Evolutionary conservation across 768 basidiomycete species (phyloP).

Genomic region (Suillus bovinus): DNA sequence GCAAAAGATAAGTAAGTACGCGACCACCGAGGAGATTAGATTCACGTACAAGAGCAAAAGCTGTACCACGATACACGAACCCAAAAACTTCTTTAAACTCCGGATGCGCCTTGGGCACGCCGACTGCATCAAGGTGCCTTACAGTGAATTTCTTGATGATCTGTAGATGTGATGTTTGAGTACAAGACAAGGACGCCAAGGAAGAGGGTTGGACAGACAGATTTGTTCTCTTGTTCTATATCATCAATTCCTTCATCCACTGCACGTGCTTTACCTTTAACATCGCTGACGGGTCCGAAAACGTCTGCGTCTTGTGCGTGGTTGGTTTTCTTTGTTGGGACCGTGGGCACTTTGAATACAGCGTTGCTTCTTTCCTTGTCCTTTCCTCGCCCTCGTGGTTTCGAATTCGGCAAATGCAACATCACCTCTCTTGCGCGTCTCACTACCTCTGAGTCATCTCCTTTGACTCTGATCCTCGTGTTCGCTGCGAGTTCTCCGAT

Average conservation of each 20-base stretch:
- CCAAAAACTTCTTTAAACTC: constrained; percentile 44
- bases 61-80: constrained; percentile 39
- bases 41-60: constrained; percentile 42
- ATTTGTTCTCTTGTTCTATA: constrained; percentile 62
- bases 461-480: constrained; percentile 28
- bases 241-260: constrained; percentile 25
- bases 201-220: constrained; percentile 39
- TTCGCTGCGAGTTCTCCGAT: constrained; percentile 21
- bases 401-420: constrained; percentile 33
- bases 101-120: constrained; percentile 35
- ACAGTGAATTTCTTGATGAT: constrained; percentile 42
- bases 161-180: constrained; percentile 20
- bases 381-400: constrained; percentile 7
- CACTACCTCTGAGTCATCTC: constrained; percentile 32
- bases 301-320: constrained; percentile 27
- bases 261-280: constrained; percentile 36
- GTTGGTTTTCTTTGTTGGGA: constrained; percentile 32
- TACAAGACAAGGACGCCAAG: neutral
- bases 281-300: constrained; percentile 36
- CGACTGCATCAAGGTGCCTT: constrained; percentile 30
- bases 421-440: constrained; percentile 13
- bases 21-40: neutral
- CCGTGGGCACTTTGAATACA: constrained; percentile 49
- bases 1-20: neutral
- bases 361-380: constrained; percentile 13